Evolutionary conservation across 2,329 filamentous ascomycete species (phyloP).

Genomic region (Penicillium sp.): DNA sequence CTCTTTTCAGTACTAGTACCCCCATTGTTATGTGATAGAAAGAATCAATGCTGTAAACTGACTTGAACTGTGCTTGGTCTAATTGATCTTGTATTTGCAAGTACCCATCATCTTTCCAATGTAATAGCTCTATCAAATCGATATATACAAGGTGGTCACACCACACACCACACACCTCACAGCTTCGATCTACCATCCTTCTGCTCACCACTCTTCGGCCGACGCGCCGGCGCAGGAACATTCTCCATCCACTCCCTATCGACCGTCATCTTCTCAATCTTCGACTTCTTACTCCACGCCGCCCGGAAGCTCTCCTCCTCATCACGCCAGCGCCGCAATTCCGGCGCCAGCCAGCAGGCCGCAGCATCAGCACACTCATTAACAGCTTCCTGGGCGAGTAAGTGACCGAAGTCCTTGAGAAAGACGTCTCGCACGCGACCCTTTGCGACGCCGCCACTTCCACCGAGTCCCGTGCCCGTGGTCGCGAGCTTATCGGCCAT

Average conservation of each 20-base stretch:
- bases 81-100: neutral
- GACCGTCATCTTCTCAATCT: slow-evolving; percentile 62
- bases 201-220: slow-evolving; percentile 32
- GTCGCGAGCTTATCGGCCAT: slow-evolving; percentile 51
- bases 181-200: slow-evolving; percentile 35
- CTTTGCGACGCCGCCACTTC: slow-evolving; percentile 62
- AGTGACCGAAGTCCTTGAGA: slow-evolving; percentile 72
- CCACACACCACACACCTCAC: slow-evolving; percentile 20
- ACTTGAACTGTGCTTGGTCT: neutral
- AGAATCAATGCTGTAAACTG: slow-evolving; percentile 9
- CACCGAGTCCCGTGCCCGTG: slow-evolving; percentile 47
- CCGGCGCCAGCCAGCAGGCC: slow-evolving; percentile 62
- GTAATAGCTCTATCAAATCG: neutral
- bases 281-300: slow-evolving; percentile 59
- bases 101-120: neutral
- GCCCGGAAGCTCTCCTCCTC: slow-evolving; percentile 63
- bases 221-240: slow-evolving; percentile 40
- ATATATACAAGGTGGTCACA: slow-evolving; percentile 4
- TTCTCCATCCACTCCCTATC: slow-evolving; percentile 60
- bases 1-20: slow-evolving; percentile 7
- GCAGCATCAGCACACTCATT: slow-evolving; percentile 67
- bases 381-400: slow-evolving; percentile 83
- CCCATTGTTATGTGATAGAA: slow-evolving; percentile 25
- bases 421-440: slow-evolving; percentile 72
- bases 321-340: slow-evolving; percentile 62